Conservation (phyloP, 2,329 filamentous ascomycete genomes). For the Fusarium nanum region DNA sequence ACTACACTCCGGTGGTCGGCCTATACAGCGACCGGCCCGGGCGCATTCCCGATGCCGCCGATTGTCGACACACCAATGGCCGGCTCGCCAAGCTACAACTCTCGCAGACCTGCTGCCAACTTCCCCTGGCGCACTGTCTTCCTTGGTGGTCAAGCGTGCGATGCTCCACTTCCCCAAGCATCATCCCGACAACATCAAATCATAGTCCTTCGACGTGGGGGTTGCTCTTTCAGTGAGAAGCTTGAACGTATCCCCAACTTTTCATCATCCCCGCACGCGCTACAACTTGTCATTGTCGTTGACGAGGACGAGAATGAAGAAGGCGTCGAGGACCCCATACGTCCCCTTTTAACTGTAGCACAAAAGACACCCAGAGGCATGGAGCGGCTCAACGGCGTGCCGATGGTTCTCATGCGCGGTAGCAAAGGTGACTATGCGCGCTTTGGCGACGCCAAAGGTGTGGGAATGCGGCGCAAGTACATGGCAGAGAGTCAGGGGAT, state of each 20-base stretch:
- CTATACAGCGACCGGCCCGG: constrained; percentile 64
- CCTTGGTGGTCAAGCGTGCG: constrained; percentile 77
- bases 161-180: constrained; percentile 63
- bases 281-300: constrained; percentile 88
- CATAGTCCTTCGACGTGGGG: constrained; percentile 83
- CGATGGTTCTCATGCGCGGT: constrained; percentile 85
- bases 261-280: constrained; percentile 66
- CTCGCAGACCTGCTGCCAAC: constrained; percentile 52
- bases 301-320: constrained; percentile 58
- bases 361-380: constrained; percentile 79
- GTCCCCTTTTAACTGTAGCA: constrained; percentile 78
- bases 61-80: constrained; percentile 66
- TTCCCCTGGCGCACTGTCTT: constrained; percentile 79
- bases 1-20: constrained; percentile 64
- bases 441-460: constrained; percentile 70
- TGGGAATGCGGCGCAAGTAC: constrained; percentile 84
- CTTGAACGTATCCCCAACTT: constrained; percentile 85
- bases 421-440: constrained; percentile 70
- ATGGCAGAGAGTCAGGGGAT: constrained; percentile 84
- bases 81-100: constrained; percentile 56
- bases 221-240: constrained; percentile 87
- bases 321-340: constrained; percentile 49
- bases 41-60: constrained; percentile 77
- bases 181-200: constrained; percentile 74
- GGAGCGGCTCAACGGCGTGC: constrained; percentile 76